Base-by-base conservation (phyloP, 2,329 filamentous ascomycete genomes). In the Lachnellula willkommii region DNA sequence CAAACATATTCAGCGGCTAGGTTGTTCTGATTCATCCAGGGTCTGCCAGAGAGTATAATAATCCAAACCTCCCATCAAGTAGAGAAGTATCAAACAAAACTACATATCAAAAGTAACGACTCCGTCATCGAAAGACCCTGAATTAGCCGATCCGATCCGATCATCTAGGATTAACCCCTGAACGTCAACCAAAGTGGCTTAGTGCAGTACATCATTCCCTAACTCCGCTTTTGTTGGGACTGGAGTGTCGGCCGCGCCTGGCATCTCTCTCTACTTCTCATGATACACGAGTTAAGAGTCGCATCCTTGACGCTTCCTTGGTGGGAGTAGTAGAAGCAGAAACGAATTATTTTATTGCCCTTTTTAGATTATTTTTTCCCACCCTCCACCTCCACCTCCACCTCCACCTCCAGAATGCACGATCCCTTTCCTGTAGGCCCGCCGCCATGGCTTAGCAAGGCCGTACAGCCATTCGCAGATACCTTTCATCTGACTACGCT, bases 381-480 rank as follows among this genome's bases (percentile, higher is more conserved):
- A 26, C 47, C 26, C 22, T 26, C 43, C 9, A 14, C 22, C 53
- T 24, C 48, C 54, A 32, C 49, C 35, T 36, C n/a, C n/a, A n/a
- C n/a, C n/a, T 28, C 47, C 26, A 37, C 42, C 32, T 52, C 42
- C 46, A 55, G n/a, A 28, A 91, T 92, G 88, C 82, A 79, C 71
- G 88, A 92, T 70, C 83, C 84, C 46, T 76, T 89, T 68, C 82
- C 84, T 54, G 75, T 89, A 61, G 73, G 80, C 55, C 79, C 83
- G 20, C 72, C 81, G 39, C 84, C 85, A 52, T 70, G 68, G 65
- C 72, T 82, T 43, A 68, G 72, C 57, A 69, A 73, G 55, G 78
- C 82, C 55, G 73, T 85, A 50, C 77, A 85, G 69, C 88, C 87
- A 15, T 76, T 83, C 68, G 84, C 88, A 59, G 79, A 87, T 63